Percentiles rank a stretch among this genome's conserved stretches.
These are phyloP conservation scores for Cystobasidium slooffiae DNA, from an alignment of 1,284 basidiomycete species.

Conservation along the genomic window DNA sequence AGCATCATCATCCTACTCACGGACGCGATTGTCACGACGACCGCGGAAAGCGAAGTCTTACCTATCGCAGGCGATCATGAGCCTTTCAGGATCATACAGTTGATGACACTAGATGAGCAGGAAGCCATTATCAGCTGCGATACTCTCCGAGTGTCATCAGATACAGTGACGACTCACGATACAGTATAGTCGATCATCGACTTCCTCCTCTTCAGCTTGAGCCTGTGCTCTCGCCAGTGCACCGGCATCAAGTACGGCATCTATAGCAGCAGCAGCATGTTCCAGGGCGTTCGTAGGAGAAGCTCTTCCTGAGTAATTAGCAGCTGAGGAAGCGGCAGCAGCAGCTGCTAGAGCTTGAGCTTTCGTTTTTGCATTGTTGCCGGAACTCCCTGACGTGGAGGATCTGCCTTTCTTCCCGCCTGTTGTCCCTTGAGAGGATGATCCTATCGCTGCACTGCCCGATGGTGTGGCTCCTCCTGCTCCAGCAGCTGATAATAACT, in stretches of 20 bases:
- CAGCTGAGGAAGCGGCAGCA: background rate
- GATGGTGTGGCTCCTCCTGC: no score
- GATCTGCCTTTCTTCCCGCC: background rate
- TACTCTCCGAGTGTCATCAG: background rate
- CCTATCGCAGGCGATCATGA: constrained; percentile 90
- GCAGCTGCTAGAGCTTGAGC: constrained; percentile 5
- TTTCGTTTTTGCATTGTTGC: background rate
- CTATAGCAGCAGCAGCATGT: constrained; percentile 18
- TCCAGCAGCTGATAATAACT: no score
- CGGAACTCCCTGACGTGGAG: background rate
- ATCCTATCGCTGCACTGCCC: background rate
- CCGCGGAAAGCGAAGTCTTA: constrained; percentile 55
- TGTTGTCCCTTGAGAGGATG: background rate
- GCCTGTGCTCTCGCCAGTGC: constrained; percentile 15
- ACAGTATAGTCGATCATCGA: constrained; percentile 79
- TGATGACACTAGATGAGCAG: constrained; percentile 37
- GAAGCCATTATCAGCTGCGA: background rate
- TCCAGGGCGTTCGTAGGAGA: constrained; percentile 22
- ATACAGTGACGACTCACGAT: constrained; percentile 56
- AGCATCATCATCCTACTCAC: background rate
- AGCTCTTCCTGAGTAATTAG: constrained; percentile 15
- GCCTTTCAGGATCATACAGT: constrained; percentile 60
- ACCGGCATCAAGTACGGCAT: constrained; percentile 4
- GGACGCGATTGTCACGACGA: background rate
- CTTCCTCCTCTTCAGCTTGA: constrained; percentile 61